Conservation (phyloP, 352 stramenopile genomes). For the Blastocystis sp. region DNA sequence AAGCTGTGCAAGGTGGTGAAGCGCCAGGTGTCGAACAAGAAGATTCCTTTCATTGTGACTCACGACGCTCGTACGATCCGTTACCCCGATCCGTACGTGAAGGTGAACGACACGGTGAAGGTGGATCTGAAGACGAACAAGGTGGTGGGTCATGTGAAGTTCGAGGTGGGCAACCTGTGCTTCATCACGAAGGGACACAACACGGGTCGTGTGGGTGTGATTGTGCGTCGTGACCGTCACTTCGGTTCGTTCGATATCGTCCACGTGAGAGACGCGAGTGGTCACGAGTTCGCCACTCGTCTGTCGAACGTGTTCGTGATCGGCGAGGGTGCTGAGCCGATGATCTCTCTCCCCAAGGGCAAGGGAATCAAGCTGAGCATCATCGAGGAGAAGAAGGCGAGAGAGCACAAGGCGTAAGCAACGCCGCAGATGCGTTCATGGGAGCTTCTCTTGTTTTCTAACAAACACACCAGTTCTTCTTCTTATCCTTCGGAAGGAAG, state of each 20-base stretch:
- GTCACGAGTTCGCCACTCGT: constrained; percentile 90
- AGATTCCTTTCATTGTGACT: constrained; percentile 92
- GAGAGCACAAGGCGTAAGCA: no score
- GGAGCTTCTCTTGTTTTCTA: no score
- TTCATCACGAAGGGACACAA: constrained; percentile 93
- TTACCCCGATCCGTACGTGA: constrained; percentile 93
- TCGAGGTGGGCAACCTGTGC: constrained; percentile 89
- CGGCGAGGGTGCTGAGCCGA: constrained; percentile 76
- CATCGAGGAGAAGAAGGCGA: constrained; percentile 75
- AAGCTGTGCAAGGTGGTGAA: constrained; percentile 95
- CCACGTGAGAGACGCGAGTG: constrained; percentile 90
- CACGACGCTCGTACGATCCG: constrained; percentile 95
- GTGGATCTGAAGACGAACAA: constrained; percentile 92
- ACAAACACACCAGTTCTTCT: neutral
- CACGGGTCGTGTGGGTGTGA: constrained; percentile 84
- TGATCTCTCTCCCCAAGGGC: constrained; percentile 88
- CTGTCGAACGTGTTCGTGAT: constrained; percentile 93
- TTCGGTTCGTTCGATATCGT: constrained; percentile 97
- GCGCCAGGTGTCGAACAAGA: constrained; percentile 83
- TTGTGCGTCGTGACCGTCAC: constrained; percentile 93
- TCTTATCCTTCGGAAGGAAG: constrained; percentile 20
- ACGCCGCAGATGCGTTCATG: no score
- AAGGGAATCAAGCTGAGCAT: constrained; percentile 98
- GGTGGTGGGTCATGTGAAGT: constrained; percentile 91
- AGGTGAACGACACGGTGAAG: constrained; percentile 97